Base-by-base conservation (phyloP, 257 asterid genomes). In the Marsdenia floribunda region DNA sequence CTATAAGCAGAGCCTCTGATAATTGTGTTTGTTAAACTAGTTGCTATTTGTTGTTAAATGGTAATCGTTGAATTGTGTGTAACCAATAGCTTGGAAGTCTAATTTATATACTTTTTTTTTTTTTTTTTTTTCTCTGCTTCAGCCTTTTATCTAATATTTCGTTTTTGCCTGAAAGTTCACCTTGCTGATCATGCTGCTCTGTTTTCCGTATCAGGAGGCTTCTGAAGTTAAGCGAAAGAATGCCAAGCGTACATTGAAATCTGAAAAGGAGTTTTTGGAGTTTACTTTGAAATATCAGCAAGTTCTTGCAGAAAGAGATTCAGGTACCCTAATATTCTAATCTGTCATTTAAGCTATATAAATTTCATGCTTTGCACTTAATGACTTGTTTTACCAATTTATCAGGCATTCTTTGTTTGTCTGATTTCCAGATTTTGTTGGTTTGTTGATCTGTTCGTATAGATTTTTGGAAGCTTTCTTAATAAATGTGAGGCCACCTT, bases 221-320 rank as follows among this genome's bases (percentile, higher is more conserved):
- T 64, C 93, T 73, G 97, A 90, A 80, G 91, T 87, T 75, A 95
- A 92, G 85, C 98, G 97, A 80, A 95, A 89, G 87, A 85, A 63
- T 81, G 77, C 83, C 57, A 95, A 91, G 75, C 97, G 93, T 60
- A 79, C 85, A 71, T 81, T 85, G 71, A 90, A 87, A 84, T 72
- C 96, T 55, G 99, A 93, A 84, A 90, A 90, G 82, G 97, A 95
- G 79, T 84, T 89, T 83, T 80, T 95, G 90, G 97, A 92, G 85
- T 95, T 92, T 76, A 88, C 97, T 73, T 78, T 95, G 86, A 87
- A 80, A 82, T 92, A 90, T 88, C 99, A 90, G 76, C 98, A 95
- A 82, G 91, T 89, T 77, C 76, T 90, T 75, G 84, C 88, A 64
- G 99, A 95, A 85, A 87, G 96, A 89, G 98, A 95, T 91, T 91